A percentile compares a stretch with the other conserved stretches of the same genome.
phyloP scores from a whole-genome alignment of 306 rosid genomes.

The Malus orientalis region DNA sequence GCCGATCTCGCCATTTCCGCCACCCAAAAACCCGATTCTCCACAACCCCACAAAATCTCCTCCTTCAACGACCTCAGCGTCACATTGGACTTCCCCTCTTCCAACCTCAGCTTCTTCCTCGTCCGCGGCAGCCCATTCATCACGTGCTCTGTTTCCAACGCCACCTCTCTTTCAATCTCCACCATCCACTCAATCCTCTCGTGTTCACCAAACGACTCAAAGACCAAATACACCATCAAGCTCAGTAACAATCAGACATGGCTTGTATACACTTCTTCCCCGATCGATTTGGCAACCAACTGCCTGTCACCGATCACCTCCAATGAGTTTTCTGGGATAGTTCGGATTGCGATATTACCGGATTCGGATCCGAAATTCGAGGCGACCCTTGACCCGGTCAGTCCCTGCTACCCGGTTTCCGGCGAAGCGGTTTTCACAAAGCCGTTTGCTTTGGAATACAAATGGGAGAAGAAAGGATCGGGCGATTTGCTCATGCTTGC shows the following conservation, averaged over 20 bases:
- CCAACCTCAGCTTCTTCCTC: conserved; percentile 54
- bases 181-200: conserved; percentile 64
- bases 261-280: conserved; percentile 57
- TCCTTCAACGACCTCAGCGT: conserved; percentile 63
- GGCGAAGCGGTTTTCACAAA: conserved; percentile 48
- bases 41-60: conserved; percentile 43
- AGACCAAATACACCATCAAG: conserved; percentile 45
- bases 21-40: conserved; percentile 12
- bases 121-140: conserved; percentile 85
- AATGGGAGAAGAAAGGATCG: conserved; percentile 70
- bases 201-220: conserved; percentile 34
- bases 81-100: conserved; percentile 63
- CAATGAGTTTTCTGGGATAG: conserved; percentile 47
- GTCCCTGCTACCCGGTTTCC: conserved; percentile 67
- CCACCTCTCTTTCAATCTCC: conserved; percentile 45
- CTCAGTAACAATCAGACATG: conserved; percentile 80
- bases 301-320: conserved; percentile 43
- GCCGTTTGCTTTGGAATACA: conserved; percentile 58
- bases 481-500: conserved; percentile 70
- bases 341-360: conserved; percentile 57
- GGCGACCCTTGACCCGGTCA: conserved; percentile 44
- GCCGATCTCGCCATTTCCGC: conserved; percentile 66
- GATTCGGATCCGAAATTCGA: conserved; percentile 26
- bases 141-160: conserved; percentile 37
- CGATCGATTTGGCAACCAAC: conserved; percentile 32